Percentiles rank a stretch among this genome's conserved stretches.
These are phyloP conservation scores for Schizonepeta tenuifolia DNA, from an alignment of 257 asterid species.

Conservation along the genomic window DNA sequence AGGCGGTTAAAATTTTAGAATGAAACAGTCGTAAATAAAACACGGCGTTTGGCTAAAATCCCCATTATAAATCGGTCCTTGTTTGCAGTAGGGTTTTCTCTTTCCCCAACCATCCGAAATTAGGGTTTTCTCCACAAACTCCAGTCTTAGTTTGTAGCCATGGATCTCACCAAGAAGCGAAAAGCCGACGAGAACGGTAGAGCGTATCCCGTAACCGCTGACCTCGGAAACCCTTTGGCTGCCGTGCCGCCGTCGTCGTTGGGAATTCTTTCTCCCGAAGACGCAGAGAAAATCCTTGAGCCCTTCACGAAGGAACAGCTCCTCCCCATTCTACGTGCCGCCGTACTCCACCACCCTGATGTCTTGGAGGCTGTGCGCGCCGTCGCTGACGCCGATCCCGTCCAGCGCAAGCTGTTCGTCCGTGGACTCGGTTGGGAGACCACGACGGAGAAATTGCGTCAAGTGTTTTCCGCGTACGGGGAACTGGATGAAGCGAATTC, in stretches of 20 bases:
- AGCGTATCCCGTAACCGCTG: conserved; percentile 45
- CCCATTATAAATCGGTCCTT: neutral
- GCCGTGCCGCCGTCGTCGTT: conserved; percentile 39
- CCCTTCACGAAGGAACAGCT: conserved; percentile 82
- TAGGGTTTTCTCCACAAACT: conserved; percentile 33
- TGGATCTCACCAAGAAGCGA: conserved; percentile 92
- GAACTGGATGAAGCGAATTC: conserved; percentile 89
- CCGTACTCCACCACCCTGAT: conserved; percentile 75
- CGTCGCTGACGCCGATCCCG: conserved; percentile 82
- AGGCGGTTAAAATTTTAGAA: no score
- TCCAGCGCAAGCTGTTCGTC: conserved; percentile 80
- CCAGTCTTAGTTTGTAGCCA: conserved; percentile 14
- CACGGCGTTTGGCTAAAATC: no score
- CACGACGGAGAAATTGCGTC: conserved; percentile 78
- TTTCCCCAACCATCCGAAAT: neutral
- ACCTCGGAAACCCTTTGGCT: conserved; percentile 34
- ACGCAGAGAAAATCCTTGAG: conserved; percentile 79
- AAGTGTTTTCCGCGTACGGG: conserved; percentile 69
- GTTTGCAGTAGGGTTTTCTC: conserved; percentile 41
- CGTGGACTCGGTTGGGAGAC: conserved; percentile 99
- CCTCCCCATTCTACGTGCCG: conserved; percentile 74
- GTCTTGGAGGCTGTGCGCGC: conserved; percentile 72
- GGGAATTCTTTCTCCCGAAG: conserved; percentile 62
- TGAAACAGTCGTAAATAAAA: no score
- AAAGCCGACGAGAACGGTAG: conserved; percentile 88